Conservation (phyloP, 768 basidiomycete genomes). For the Amanita pallidorosea region DNA sequence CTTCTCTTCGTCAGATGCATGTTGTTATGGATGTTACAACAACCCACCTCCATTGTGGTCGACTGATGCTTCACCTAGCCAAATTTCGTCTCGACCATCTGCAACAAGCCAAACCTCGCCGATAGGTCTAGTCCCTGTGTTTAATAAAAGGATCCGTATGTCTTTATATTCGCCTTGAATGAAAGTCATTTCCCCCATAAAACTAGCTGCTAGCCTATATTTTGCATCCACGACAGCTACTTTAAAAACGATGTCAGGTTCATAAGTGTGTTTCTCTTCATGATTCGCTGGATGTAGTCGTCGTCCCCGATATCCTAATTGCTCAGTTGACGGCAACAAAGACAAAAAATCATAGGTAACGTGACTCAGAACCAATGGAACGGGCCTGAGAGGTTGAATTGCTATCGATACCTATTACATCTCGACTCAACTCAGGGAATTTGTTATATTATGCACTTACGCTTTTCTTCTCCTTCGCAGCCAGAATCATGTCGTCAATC, state of each 20-base stretch:
- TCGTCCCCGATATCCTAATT: constrained; percentile 59
- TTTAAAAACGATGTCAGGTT: constrained; percentile 49
- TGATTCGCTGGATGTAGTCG: constrained; percentile 65
- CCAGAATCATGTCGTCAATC: constrained; percentile 50
- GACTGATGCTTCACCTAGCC: constrained; percentile 25
- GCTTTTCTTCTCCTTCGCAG: constrained; percentile 51
- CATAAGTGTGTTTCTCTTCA: constrained; percentile 59
- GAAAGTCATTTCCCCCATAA: constrained; percentile 40
- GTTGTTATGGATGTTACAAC: neutral
- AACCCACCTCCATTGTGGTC: neutral
- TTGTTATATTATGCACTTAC: constrained; percentile 26
- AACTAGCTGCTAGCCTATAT: constrained; percentile 51
- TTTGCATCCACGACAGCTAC: constrained; percentile 54
- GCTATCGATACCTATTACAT: constrained; percentile 46
- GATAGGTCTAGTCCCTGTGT: constrained; percentile 51
- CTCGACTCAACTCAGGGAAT: neutral
- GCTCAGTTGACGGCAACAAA: constrained; percentile 57
- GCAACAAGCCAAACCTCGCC: constrained; percentile 63
- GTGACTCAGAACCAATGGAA: constrained; percentile 44
- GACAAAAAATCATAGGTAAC: constrained; percentile 63
- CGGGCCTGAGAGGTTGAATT: constrained; percentile 40
- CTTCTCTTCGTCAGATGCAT: neutral
- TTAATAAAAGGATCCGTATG: constrained; percentile 49
- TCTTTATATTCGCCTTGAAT: constrained; percentile 59
- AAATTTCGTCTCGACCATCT: constrained; percentile 53